Evolutionary conservation across 768 basidiomycete genomes (phyloP).

Genomic region (Amanita polypyramis): DNA sequence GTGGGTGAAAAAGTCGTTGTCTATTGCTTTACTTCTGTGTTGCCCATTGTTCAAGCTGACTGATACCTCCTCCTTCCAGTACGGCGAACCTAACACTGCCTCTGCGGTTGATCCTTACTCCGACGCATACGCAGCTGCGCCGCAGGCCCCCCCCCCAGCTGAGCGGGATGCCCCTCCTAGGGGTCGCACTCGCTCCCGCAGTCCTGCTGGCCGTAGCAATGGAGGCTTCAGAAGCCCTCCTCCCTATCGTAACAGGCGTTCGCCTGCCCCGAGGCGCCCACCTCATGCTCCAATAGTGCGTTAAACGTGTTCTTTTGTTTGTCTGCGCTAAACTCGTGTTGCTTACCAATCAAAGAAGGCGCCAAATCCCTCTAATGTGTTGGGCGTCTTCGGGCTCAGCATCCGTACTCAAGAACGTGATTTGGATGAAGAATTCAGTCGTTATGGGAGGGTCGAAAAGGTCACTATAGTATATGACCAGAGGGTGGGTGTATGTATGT

Average conservation of each 20-base stretch:
- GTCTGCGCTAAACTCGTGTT: slow-evolving; percentile 12
- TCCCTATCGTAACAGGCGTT: slow-evolving; percentile 36
- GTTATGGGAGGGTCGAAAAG: slow-evolving; percentile 86
- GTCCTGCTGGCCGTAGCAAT: slow-evolving; percentile 41
- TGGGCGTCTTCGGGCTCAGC: slow-evolving; percentile 98
- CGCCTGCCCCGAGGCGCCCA: slow-evolving; percentile 53
- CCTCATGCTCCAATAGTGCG: slow-evolving; percentile 67
- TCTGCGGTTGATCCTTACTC: slow-evolving; percentile 70
- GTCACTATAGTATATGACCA: slow-evolving; percentile 97
- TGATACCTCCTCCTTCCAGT: slow-evolving; percentile 28
- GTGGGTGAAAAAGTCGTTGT: slow-evolving; percentile 29
- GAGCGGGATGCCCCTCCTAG: slow-evolving; percentile 50
- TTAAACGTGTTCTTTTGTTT: slow-evolving; percentile 15
- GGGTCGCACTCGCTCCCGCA: slow-evolving; percentile 69
- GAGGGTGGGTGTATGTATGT: slow-evolving; percentile 45
- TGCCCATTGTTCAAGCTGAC: slow-evolving; percentile 6
- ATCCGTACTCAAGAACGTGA: slow-evolving; percentile 92
- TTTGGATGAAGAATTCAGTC: slow-evolving; percentile 86
- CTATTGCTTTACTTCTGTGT: slow-evolving; percentile 8
- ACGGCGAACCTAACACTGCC: slow-evolving; percentile 48
- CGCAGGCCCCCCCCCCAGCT: slow-evolving; percentile 35
- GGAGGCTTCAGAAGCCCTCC: slow-evolving; percentile 47
- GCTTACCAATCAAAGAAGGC: slow-evolving; percentile 51
- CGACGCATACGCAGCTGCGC: slow-evolving; percentile 68
- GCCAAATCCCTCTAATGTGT: slow-evolving; percentile 77